Base-by-base conservation (phyloP, 495 filamentous ascomycete genomes). In the Neurospora sp. region DNA sequence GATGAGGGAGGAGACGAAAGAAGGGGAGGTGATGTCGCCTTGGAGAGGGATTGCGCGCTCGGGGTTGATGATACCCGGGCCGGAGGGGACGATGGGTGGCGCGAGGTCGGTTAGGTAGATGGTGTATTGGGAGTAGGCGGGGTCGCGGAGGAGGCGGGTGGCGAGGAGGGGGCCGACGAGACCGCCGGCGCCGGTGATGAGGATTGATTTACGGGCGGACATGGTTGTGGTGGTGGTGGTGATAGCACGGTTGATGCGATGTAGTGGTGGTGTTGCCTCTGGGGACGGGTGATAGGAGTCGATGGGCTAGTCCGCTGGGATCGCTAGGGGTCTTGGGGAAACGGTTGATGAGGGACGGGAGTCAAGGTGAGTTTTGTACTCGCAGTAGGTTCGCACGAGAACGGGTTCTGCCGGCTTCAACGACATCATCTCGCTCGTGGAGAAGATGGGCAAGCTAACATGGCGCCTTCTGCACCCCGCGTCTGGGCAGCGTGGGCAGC, bases 161-260 rank as follows among this genome's bases (percentile, higher is more conserved):
- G 90, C 90, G 71, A 93, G 80, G 74, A 89, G 87, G 73, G 92
- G 89, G 73, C 91, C 91, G 75, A 93, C 85, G 75, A 92, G 91
- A 41, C 91, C 91, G 39, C 86, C 89, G 39, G 90, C 91, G 59
- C 91, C 91, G 39, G 91, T 92, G 78, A 93, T 90, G 81, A 93
- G 86, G 78, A 92, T 90, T 1, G 27, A 35, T 35, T 66, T 35
- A 5, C 1, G 54, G 5, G 12, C 1, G 11, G 54, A 16, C 54
- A 62, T 62, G 54, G 23, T 31, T 46, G 9, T 46, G 10, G 42
- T 9, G 16, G 41, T 35, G 18, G 1, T 8, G 44, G n/a, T n/a
- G n/a, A n/a, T n/a, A n/a, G n/a, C n/a, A n/a, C n/a, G n/a, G n/a
- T n/a, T n/a, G n/a, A n/a, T n/a, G n/a, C n/a, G n/a, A n/a, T n/a